Evolutionary conservation across 1,284 basidiomycete species (phyloP), one percentile per base, ranked within the genome.

Genomic region (Heliocybe sulcata): DNA sequence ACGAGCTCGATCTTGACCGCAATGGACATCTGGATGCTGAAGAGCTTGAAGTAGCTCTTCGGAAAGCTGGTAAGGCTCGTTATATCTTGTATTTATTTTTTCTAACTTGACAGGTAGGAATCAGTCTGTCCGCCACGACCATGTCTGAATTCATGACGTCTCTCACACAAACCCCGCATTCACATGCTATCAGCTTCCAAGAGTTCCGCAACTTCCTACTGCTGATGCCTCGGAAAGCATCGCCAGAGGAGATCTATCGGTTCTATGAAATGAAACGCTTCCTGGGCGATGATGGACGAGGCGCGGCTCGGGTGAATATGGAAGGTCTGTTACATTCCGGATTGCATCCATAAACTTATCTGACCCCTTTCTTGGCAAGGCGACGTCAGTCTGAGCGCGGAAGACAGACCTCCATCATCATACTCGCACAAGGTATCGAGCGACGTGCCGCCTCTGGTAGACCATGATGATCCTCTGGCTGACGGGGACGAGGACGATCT

Each of bases 121-220:
- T 94, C 57, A 72, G 77, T 56, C 76, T 93, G 53, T 80, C 82
- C 9, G 75, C 82, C 19, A 70, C 77, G 9, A 89, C 85, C 16
- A 71, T 92, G 35, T 72, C 80, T 35, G 90, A 95, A 59, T 91
- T 95, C 65, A 89, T 94, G 70, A 75, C 81, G n/a, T 84, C 79
- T 62, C 76, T 95, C 54, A 82, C 90, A 6, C 76, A 80, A n/a
- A 81, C 81, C 45, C 77, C 81, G 11, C 77, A 84, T 63, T 81
- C 85, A 16, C 78, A 79, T 66, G 73, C 79, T n/a, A 81, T 97
- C 66, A 85, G 77, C 57, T 98, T 95, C 70, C 76, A 77, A 55
- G 89, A 96, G 65, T 97, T 96, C 69, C 78, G 94, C 52, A 90
- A 96, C 72, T 95, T 94, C 69, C 77, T 98, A 53, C 77, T 97